phyloP scores from a whole-genome alignment of 371 early-diverging fungal species.

The Rhizomucor miehei region DNA sequence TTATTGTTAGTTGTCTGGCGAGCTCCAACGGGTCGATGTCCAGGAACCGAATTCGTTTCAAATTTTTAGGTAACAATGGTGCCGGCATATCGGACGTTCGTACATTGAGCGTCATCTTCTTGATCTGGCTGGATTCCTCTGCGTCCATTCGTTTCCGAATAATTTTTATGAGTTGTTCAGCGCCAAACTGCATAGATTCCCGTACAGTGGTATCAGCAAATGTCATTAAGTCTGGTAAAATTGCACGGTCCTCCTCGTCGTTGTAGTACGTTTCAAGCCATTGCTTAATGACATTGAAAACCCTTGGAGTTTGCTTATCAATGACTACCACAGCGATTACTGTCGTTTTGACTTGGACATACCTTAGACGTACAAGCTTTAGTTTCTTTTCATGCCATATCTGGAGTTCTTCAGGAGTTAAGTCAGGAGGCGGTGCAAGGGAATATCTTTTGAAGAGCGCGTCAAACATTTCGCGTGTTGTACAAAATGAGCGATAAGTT shows the following conservation, averaged over 20 bases:
- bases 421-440: slow-evolving; percentile 67
- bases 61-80: slow-evolving; percentile 69
- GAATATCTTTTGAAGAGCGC: slow-evolving; percentile 70
- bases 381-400: slow-evolving; percentile 87
- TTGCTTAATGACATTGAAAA: slow-evolving; percentile 86
- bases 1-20: slow-evolving; percentile 83
- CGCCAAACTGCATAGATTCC: slow-evolving; percentile 69
- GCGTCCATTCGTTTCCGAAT: slow-evolving; percentile 70
- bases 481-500: slow-evolving; percentile 86
- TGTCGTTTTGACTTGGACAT: slow-evolving; percentile 2
- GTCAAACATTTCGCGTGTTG: slow-evolving; percentile 71
- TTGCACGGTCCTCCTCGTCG: slow-evolving; percentile 67
- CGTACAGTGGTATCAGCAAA: slow-evolving; percentile 77
- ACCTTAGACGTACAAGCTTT: slow-evolving; percentile 79
- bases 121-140: slow-evolving; percentile 59
- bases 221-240: slow-evolving; percentile 65
- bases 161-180: slow-evolving; percentile 68
- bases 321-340: background rate
- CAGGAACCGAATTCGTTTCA: slow-evolving; percentile 57
- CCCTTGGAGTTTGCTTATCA: slow-evolving; percentile 40
- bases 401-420: slow-evolving; percentile 64
- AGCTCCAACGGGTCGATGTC: slow-evolving; percentile 85
- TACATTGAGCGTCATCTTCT: slow-evolving; percentile 68
- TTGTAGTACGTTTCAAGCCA: slow-evolving; percentile 90
- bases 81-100: slow-evolving; percentile 62